phyloP scores from a whole-genome alignment of 1,139 yeast genomes.

The Lizanozyma gosingica region DNA sequence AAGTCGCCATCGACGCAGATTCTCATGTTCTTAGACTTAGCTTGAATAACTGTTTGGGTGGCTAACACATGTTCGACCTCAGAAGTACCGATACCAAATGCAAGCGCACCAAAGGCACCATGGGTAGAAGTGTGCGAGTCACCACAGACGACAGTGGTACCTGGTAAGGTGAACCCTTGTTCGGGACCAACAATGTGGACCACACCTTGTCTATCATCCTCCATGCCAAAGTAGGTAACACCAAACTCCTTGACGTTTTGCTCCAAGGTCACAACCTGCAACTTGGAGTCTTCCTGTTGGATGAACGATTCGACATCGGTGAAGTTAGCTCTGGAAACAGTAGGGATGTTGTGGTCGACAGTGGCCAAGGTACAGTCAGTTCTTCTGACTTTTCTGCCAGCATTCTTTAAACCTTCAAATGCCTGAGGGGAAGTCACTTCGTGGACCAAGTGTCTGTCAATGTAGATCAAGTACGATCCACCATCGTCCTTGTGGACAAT shows the following conservation, averaged over 20 bases:
- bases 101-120: conserved; percentile 97
- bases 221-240: conserved; percentile 89
- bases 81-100: conserved; percentile 97
- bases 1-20: conserved; percentile 77
- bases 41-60: conserved; percentile 90
- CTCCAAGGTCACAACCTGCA: conserved; percentile 88
- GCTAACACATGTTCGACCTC: conserved; percentile 98
- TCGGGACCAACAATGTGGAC: conserved; percentile 98
- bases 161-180: conserved; percentile 96
- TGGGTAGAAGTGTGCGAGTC: conserved; percentile 98
- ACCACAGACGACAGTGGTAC: conserved; percentile 98
- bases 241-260: conserved; percentile 85
- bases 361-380: conserved; percentile 93
- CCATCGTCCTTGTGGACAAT: conserved; percentile 83
- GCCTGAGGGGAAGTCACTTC: conserved; percentile 99
- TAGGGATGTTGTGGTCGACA: conserved; percentile 96
- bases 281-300: conserved; percentile 80
- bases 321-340: conserved; percentile 70
- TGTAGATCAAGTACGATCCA: conserved; percentile 77
- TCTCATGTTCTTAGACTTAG: conserved; percentile 93
- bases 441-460: conserved; percentile 94
- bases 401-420: conserved; percentile 84
- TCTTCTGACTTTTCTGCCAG: conserved; percentile 84
- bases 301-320: conserved; percentile 74
- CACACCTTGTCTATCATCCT: conserved; percentile 90